Evolutionary conservation across 495 filamentous ascomycete genomes (phyloP).

Genomic region (Aspergillus saccharolyticus): DNA sequence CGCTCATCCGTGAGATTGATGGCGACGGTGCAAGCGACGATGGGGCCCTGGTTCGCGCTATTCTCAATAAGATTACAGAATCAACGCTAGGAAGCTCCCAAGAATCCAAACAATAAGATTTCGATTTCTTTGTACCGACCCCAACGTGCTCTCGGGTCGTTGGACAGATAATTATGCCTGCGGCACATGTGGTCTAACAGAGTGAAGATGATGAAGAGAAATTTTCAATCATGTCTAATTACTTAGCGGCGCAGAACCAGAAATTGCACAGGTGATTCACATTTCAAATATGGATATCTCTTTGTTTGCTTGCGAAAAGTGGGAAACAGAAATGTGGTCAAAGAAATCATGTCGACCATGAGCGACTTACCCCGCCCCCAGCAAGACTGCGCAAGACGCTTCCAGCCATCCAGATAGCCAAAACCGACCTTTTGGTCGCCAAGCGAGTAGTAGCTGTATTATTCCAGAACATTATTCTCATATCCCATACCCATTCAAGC

Average conservation of each 20-base stretch:
- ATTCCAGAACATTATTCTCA: conserved; percentile 1
- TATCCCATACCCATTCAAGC: background rate
- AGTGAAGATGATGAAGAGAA: background rate
- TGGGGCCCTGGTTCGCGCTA: conserved; percentile 37
- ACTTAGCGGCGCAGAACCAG: background rate
- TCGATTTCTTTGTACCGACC: background rate
- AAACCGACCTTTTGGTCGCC: too few species aligned
- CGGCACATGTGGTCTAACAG: background rate
- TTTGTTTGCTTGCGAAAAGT: background rate
- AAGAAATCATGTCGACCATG: background rate
- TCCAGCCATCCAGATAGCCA: too few species aligned
- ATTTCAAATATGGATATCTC: background rate
- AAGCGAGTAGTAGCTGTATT: too few species aligned
- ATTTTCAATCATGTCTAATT: background rate
- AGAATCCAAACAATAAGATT: conserved; percentile 4
- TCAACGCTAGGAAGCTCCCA: conserved; percentile 30
- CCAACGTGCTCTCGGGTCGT: background rate
- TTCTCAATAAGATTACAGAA: conserved; percentile 45
- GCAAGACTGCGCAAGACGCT: too few species aligned
- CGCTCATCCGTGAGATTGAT: conserved; percentile 65
- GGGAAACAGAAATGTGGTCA: background rate
- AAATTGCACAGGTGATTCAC: background rate
- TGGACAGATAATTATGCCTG: background rate
- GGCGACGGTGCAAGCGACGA: conserved; percentile 31
- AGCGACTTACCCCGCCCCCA: background rate